A percentile compares a stretch with the other conserved stretches of the same genome.
These are phyloP conservation scores for Monilinia fructicola DNA, from an alignment of 2,329 filamentous ascomycete species.

Conservation along the genomic window DNA sequence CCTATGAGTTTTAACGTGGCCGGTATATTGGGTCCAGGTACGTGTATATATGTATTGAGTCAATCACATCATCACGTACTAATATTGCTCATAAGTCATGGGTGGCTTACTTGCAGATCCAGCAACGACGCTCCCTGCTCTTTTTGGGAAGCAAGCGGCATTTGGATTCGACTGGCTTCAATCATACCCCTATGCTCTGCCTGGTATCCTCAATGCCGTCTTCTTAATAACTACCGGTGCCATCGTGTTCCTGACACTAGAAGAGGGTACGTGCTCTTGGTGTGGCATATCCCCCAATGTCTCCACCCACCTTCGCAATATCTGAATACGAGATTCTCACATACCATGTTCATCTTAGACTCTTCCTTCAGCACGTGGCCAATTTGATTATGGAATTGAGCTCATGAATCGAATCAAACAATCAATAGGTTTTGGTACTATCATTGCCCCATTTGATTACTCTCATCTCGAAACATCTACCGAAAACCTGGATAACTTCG, in stretches of 20 bases:
- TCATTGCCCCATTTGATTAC: conserved; percentile 26
- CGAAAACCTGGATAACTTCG: conserved; percentile 1
- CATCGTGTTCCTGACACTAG: conserved; percentile 40
- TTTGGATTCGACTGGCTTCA: conserved; percentile 41
- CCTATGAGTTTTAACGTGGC: conserved; percentile 67
- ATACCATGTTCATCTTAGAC: conserved; percentile 8
- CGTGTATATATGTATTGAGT: conserved; percentile 12
- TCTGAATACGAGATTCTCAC: conserved; percentile 2
- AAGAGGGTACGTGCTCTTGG: conserved; percentile 32
- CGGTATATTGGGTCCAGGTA: conserved; percentile 56
- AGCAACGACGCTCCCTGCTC: conserved; percentile 40
- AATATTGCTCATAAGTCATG: conserved; percentile 32
- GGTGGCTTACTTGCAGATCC: conserved; percentile 48
- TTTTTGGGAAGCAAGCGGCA: conserved; percentile 41
- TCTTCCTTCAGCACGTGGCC: conserved; percentile 20
- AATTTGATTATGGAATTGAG: conserved; percentile 17
- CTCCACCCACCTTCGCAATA: not conserved
- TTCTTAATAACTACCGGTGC: conserved; percentile 38
- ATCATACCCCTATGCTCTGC: conserved; percentile 46
- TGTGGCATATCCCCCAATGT: not conserved
- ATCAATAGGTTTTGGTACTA: conserved; percentile 12
- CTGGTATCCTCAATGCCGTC: conserved; percentile 42
- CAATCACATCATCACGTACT: conserved; percentile 6
- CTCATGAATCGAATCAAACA: conserved; percentile 19
- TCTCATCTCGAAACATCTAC: conserved; percentile 21